Conservation (phyloP, 1,284 basidiomycete genomes). For the Puccinia horiana region DNA sequence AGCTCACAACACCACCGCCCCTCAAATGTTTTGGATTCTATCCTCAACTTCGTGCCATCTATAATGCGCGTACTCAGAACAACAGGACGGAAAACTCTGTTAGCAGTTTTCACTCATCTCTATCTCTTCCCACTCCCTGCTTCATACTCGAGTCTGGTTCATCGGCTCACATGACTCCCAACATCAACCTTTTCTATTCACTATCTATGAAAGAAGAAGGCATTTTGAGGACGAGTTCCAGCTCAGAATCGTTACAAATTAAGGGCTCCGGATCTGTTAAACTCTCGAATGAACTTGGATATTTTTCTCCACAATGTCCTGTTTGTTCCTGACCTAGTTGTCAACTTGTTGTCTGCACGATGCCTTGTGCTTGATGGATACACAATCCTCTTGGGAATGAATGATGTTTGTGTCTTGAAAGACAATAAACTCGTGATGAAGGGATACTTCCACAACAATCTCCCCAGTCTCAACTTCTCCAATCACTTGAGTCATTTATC, state of each 20-base stretch:
- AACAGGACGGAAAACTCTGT: not conserved
- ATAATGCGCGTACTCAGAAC: not conserved
- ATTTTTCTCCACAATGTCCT: not conserved
- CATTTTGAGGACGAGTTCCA: not conserved
- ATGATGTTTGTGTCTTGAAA: not conserved
- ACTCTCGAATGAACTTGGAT: not conserved
- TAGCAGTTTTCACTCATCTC: not conserved
- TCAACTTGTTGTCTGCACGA: not conserved
- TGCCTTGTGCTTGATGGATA: not conserved
- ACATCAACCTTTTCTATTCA: not conserved
- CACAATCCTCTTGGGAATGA: not conserved
- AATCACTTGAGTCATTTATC: not conserved
- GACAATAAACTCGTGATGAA: not conserved
- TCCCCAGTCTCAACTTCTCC: not conserved
- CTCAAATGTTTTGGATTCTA: not conserved
- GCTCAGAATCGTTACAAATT: not conserved
- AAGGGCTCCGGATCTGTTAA: not conserved
- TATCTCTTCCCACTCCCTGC: too few species aligned
- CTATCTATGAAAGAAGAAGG: not conserved
- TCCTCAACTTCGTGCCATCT: not conserved
- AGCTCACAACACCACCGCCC: not conserved
- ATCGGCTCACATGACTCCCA: not conserved
- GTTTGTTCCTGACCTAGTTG: not conserved
- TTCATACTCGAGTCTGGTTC: constrained; percentile 11
- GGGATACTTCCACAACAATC: not conserved